Percentiles rank a stretch among this genome's conserved stretches.
Evolutionary conservation across 83 land plant species (phyloP).

Genomic region (Picea abies): DNA sequence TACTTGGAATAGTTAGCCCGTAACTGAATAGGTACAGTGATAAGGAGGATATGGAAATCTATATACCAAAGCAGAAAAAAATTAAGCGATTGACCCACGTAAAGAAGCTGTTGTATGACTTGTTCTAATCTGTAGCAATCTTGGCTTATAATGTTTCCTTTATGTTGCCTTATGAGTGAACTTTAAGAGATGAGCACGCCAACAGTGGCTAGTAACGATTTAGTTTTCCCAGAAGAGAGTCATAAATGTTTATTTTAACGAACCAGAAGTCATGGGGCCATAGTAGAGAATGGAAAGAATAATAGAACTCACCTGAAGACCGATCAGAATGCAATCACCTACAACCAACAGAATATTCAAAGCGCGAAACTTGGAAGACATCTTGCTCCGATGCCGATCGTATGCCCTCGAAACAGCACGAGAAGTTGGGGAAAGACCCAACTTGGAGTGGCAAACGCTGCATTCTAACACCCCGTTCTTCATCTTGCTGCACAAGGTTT

Average conservation of each 20-base stretch:
- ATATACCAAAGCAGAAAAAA: background rate
- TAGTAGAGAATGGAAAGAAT: background rate
- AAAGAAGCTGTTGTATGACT: background rate
- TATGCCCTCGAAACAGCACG: slow-evolving; percentile 69
- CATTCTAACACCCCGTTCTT: slow-evolving; percentile 78
- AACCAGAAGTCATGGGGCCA: background rate
- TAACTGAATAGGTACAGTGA: no score
- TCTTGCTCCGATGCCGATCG: slow-evolving; percentile 63
- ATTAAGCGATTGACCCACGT: background rate
- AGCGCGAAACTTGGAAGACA: slow-evolving; percentile 55
- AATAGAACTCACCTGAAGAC: slow-evolving; percentile 66
- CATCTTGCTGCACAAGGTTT: no score
- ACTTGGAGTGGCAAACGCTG: slow-evolving; percentile 79
- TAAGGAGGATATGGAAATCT: background rate
- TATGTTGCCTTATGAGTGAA: background rate
- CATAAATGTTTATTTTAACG: background rate
- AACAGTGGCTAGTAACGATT: background rate
- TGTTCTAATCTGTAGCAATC: background rate
- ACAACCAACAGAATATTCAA: slow-evolving; percentile 74
- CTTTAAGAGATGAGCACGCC: background rate
- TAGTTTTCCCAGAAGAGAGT: background rate
- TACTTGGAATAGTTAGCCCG: no score
- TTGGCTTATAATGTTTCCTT: background rate
- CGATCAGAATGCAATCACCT: slow-evolving; percentile 84
- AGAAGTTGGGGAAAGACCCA: slow-evolving; percentile 36